Base-by-base conservation (phyloP, 116 monocot species). In the Dioscorea cayenensis region DNA sequence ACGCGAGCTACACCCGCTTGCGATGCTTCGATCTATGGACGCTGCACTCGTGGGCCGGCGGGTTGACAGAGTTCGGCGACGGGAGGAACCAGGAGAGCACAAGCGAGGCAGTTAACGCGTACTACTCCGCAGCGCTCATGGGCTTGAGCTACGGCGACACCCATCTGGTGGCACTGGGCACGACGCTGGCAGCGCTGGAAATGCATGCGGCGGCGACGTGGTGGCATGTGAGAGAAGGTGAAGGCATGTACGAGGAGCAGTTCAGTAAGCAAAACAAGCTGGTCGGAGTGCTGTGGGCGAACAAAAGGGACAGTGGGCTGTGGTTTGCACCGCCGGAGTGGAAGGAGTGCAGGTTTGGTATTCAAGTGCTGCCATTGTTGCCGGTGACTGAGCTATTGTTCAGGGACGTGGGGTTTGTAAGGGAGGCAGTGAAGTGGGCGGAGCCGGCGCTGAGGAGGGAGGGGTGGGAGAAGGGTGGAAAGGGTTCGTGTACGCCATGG, bases 81-180 rank as follows among this genome's bases (percentile, higher is more conserved):
- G 97, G 97, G 23, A 71, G 97, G 80, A 97, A 97, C 28, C 97
- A 97, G 76, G 97, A 97, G 83, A 97, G 97, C 88, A 93, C 97
- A 0, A 97, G 97, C 55, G 97, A 97, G 80, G 97, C 93, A 0
- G 88, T 97, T 64, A 90, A 90, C 59, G 97, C 86, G 3, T 97
- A 97, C 78, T 97, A 97, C 70, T 86, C 97, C 0, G 97, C 97
- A 0, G 93, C 93, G 1, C 81, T 97, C 1, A 63, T 97, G 81
- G 97, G 97, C 14, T 50, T 93, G 74, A 89, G 88, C 83, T 97
- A 88, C 29, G 93, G 97, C 0, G 97, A 97, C 29, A 64, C 90
- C 0, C 79, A 90, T 62, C 83, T 97, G 1, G 79, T 78, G 36
- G 66, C 92, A 1, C n/a, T 85, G 4, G 90, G 84, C 4, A 84